phyloP scores from a whole-genome alignment of 163 green algal genomes.

The Chlamydomonas reinhardtii region DNA sequence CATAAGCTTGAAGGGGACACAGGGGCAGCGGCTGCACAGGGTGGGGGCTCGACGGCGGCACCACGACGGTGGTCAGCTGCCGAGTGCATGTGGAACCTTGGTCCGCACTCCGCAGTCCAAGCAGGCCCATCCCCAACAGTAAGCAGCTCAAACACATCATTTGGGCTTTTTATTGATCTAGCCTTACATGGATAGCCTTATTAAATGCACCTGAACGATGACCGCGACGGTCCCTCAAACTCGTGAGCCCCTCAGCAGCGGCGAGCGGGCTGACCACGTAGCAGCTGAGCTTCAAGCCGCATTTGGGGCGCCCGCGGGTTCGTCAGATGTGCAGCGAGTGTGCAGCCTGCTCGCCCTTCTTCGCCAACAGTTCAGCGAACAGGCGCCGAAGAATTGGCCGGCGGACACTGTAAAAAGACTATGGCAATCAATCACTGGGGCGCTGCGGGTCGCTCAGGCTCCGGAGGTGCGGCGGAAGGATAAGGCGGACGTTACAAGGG shows the following conservation, averaged over 20 bases:
- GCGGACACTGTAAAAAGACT: slow-evolving; percentile 26
- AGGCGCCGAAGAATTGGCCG: slow-evolving; percentile 31
- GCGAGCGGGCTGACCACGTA: slow-evolving; percentile 33
- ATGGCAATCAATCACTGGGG: slow-evolving; percentile 39
- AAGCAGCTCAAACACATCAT: too few species aligned
- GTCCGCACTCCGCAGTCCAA: too few species aligned
- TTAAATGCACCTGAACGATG: too few species aligned
- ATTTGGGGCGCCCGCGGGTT: neutral
- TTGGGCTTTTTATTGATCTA: too few species aligned
- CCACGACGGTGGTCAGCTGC: too few species aligned
- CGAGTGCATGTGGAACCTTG: too few species aligned
- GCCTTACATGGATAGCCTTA: too few species aligned
- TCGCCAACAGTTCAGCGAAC: slow-evolving; percentile 23
- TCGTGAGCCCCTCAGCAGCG: neutral
- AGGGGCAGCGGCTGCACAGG: too few species aligned
- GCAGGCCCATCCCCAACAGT: too few species aligned
- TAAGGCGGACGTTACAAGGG: neutral
- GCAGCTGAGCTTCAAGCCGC: slow-evolving; percentile 39
- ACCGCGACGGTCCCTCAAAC: too few species aligned
- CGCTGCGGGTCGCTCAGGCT: neutral
- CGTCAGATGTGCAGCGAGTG: slow-evolving; percentile 26
- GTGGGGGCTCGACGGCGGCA: too few species aligned
- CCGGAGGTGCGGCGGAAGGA: slow-evolving; percentile 15
- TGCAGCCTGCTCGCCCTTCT: slow-evolving; percentile 27
- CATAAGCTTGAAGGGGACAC: too few species aligned